These are phyloP conservation scores for Arthroderma uncinatum DNA, from an alignment of 2,329 filamentous ascomycete genomes.

Conservation along the genomic window DNA sequence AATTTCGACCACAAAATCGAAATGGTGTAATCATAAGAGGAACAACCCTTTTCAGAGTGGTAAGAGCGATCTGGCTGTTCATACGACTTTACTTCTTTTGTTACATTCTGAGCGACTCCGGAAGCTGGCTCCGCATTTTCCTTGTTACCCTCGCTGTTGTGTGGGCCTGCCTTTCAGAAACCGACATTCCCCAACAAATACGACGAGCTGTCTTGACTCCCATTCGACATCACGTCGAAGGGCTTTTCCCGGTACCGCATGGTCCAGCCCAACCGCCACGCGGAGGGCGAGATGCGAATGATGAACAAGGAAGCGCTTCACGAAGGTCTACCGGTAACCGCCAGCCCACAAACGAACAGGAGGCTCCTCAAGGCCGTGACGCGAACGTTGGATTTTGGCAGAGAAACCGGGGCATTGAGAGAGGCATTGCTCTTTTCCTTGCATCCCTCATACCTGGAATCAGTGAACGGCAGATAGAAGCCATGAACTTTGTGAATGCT, in stretches of 20 bases:
- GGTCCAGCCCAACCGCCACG: constrained; percentile 15
- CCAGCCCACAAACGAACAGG: neutral
- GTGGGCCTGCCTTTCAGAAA: constrained; percentile 33
- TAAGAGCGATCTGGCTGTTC: constrained; percentile 46
- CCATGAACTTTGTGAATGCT: constrained; percentile 42
- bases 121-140: constrained; percentile 34
- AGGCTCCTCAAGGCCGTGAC: neutral
- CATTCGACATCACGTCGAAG: constrained; percentile 36
- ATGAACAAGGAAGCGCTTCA: neutral
- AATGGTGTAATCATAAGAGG: constrained; percentile 1
- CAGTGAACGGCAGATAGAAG: constrained; percentile 49
- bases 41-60: constrained; percentile 2
- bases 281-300: constrained; percentile 3
- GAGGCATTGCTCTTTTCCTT: constrained; percentile 50
- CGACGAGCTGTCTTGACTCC: constrained; percentile 28
- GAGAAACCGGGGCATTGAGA: constrained; percentile 30
- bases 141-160: constrained; percentile 31
- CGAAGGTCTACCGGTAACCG: neutral
- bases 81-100: constrained; percentile 48
- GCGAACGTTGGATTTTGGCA: constrained; percentile 8
- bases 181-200: constrained; percentile 28
- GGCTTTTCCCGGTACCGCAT: constrained; percentile 27
- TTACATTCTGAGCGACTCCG: constrained; percentile 46
- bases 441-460: constrained; percentile 52
- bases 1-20: constrained; percentile 2